Evolutionary conservation across 495 filamentous ascomycete species (phyloP).

Genomic region (Tuber indicum): DNA sequence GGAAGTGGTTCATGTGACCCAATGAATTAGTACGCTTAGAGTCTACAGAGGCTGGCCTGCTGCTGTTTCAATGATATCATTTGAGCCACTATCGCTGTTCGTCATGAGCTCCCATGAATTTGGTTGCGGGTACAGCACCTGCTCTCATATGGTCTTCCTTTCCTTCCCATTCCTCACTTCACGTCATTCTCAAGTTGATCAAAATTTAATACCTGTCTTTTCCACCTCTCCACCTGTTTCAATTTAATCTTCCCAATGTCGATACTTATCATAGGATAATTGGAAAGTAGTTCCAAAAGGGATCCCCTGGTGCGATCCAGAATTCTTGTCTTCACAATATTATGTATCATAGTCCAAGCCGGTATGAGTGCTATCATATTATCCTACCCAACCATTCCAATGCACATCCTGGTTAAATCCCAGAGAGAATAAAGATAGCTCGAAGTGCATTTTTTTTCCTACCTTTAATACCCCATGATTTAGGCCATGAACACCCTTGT

Average conservation of each 20-base stretch:
- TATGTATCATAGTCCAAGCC: background rate
- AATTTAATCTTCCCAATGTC: background rate
- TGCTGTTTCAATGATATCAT: background rate
- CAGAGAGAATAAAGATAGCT: background rate
- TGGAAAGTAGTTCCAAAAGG: background rate
- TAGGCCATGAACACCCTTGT: background rate
- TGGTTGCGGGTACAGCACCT: too few species aligned
- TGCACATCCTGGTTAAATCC: background rate
- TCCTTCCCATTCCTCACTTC: background rate
- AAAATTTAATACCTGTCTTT: background rate
- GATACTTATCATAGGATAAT: background rate
- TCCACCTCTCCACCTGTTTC: background rate
- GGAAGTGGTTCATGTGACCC: background rate
- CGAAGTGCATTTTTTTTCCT: background rate
- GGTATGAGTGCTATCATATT: background rate
- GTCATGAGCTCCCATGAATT: too few species aligned
- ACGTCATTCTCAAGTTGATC: background rate
- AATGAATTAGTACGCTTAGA: background rate
- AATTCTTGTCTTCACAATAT: background rate
- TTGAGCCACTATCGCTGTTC: background rate
- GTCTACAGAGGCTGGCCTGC: background rate
- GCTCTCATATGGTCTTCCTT: background rate
- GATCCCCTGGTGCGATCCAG: background rate
- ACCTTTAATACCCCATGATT: background rate
- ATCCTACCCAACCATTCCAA: background rate